These are phyloP conservation scores for Middelhovenomyces tepae DNA, from an alignment of 805 yeast genomes.

Conservation along the genomic window DNA sequence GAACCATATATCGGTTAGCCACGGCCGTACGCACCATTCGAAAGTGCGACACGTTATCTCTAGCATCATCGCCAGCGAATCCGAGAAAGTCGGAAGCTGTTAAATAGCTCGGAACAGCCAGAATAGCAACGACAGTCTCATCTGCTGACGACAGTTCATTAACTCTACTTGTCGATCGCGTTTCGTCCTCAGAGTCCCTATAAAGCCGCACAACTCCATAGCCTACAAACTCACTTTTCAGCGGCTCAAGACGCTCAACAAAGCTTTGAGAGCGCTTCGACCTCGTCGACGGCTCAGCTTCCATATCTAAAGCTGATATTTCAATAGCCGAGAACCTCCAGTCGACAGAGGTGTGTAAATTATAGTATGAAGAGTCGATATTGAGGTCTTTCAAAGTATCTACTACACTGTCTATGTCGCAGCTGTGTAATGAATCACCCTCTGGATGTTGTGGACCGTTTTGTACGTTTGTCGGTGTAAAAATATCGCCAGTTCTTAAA, in stretches of 20 bases:
- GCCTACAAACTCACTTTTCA: conserved; percentile 59
- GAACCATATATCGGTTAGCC: conserved; percentile 63
- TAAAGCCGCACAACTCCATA: conserved; percentile 65
- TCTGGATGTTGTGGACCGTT: conserved; percentile 2
- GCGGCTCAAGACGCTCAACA: conserved; percentile 28
- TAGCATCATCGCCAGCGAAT: conserved; percentile 58
- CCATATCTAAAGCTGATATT: conserved; percentile 16
- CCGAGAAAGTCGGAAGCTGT: conserved; percentile 78
- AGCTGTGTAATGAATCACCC: too few species aligned
- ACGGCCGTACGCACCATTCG: conserved; percentile 59
- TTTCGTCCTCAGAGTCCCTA: conserved; percentile 38
- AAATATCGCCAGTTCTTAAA: conserved; percentile 1
- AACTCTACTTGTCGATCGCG: conserved; percentile 13
- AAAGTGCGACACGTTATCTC: conserved; percentile 55
- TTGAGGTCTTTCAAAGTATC: conserved; percentile 1
- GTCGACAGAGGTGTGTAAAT: conserved; percentile 13
- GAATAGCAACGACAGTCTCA: conserved; percentile 54
- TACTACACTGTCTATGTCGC: not conserved
- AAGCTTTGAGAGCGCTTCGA: conserved; percentile 15
- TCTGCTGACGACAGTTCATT: conserved; percentile 39
- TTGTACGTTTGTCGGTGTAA: not conserved
- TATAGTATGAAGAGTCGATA: conserved; percentile 3
- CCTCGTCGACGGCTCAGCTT: conserved; percentile 2
- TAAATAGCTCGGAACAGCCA: conserved; percentile 84
- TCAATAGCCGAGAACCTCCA: conserved; percentile 14